Conservation (phyloP, 257 asterid genomes). For the Ehretia macrophylla region DNA sequence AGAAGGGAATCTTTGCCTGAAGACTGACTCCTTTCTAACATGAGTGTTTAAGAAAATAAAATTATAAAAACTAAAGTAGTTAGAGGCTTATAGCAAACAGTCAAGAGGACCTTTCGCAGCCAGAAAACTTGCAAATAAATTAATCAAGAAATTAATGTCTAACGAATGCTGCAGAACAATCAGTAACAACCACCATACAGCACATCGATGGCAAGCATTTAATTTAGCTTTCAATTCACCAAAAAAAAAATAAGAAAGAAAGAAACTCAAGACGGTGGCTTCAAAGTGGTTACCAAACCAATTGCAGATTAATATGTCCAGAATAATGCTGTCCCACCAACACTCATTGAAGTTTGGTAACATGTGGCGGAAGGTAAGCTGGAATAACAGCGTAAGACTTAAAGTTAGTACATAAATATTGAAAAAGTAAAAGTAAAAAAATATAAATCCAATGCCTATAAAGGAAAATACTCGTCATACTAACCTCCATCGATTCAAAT, state of each 20-base stretch:
- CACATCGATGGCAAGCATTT: neutral
- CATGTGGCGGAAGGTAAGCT: slow-evolving; percentile 99
- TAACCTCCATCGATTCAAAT: slow-evolving; percentile 95
- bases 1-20: too few species aligned
- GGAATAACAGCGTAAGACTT: slow-evolving; percentile 31
- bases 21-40: too few species aligned
- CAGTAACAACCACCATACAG: neutral
- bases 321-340: slow-evolving; percentile 99
- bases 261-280: slow-evolving; percentile 6
- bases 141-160: too few species aligned
- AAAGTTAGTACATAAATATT: slow-evolving; percentile 1
- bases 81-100: too few species aligned
- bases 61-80: too few species aligned
- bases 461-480: slow-evolving; percentile 6
- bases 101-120: too few species aligned
- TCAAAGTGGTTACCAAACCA: slow-evolving; percentile 76
- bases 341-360: slow-evolving; percentile 95
- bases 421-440: neutral
- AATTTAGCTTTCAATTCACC: neutral
- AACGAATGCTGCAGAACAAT: too few species aligned
- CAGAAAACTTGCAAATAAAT: too few species aligned
- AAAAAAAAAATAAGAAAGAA: too few species aligned
- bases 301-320: slow-evolving; percentile 90
- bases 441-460: neutral
- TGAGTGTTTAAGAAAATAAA: too few species aligned